These are phyloP conservation scores for Teunomyces barrocoloradensis DNA, from an alignment of 805 yeast species.

Conservation along the genomic window DNA sequence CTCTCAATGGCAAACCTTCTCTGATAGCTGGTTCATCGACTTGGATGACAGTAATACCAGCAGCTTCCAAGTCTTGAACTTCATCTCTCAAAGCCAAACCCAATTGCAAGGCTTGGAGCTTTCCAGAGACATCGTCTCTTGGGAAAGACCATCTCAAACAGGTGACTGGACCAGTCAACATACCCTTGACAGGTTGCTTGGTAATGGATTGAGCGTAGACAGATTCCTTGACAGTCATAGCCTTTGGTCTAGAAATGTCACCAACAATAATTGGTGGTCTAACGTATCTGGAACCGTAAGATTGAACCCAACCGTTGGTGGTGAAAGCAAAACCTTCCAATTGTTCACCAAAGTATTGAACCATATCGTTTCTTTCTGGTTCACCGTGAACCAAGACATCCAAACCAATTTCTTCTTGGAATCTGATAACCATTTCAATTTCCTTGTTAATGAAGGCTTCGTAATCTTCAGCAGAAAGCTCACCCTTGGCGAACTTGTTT, in stretches of 20 bases:
- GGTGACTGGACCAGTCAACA: constrained; percentile 99
- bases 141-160: constrained; percentile 99
- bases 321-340: constrained; percentile 98
- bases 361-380: constrained; percentile 99
- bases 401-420: constrained; percentile 98
- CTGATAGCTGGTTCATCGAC: constrained; percentile 99
- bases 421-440: constrained; percentile 91
- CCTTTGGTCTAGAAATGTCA: constrained; percentile 96
- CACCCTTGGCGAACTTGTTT: constrained; percentile 97
- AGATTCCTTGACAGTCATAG: constrained; percentile 99
- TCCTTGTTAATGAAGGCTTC: constrained; percentile 95
- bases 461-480: constrained; percentile 90
- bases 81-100: constrained; percentile 98
- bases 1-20: constrained; percentile 99
- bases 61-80: constrained; percentile 96
- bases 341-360: constrained; percentile 99
- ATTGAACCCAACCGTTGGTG: constrained; percentile 99
- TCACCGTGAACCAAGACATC: constrained; percentile 99
- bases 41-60: constrained; percentile 97
- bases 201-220: constrained; percentile 98
- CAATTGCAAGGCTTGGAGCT: constrained; percentile 93
- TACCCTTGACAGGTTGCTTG: constrained; percentile 97
- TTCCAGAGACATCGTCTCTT: constrained; percentile 94
- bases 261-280: constrained; percentile 99
- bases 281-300: constrained; percentile 99